phyloP scores from a whole-genome alignment of 768 basidiomycete genomes.

The Sistotremastrum suecicum region DNA sequence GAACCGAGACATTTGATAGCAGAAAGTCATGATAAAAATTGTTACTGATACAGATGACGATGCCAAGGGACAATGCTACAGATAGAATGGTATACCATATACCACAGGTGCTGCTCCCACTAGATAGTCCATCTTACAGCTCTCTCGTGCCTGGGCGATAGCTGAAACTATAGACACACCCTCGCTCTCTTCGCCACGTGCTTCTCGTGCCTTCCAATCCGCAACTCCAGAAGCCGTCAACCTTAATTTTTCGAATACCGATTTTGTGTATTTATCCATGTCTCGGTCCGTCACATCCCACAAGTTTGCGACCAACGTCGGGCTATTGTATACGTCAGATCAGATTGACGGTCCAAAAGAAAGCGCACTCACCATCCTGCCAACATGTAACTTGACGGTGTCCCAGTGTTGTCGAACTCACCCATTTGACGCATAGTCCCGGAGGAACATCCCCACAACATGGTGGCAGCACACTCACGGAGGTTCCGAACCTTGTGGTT shows the following conservation, averaged over 20 bases:
- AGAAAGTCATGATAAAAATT: too few relatives aligned
- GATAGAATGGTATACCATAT: conserved; percentile 89
- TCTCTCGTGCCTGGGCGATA: conserved; percentile 62
- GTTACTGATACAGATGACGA: too few relatives aligned
- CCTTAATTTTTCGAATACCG: conserved; percentile 62
- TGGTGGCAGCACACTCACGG: conserved; percentile 76
- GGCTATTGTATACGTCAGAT: conserved; percentile 30
- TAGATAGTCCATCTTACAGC: conserved; percentile 82
- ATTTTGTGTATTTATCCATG: conserved; percentile 82
- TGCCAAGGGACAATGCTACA: conserved; percentile 19
- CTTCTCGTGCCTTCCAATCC: conserved; percentile 9
- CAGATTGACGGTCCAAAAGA: not conserved
- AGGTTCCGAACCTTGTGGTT: conserved; percentile 76
- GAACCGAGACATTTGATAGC: too few relatives aligned
- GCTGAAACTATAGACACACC: conserved; percentile 52
- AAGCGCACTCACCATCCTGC: conserved; percentile 75
- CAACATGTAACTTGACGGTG: conserved; percentile 92
- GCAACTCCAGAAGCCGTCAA: conserved; percentile 24
- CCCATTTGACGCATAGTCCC: conserved; percentile 82
- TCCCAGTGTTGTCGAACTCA: conserved; percentile 85
- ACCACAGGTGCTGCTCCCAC: conserved; percentile 93
- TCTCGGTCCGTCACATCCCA: conserved; percentile 99
- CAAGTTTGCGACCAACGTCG: conserved; percentile 83
- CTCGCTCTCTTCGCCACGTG: conserved; percentile 5
- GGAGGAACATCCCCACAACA: conserved; percentile 99